Evolutionary conservation across 768 basidiomycete genomes (phyloP).

Genomic region (Pleurotus pulmonarius): DNA sequence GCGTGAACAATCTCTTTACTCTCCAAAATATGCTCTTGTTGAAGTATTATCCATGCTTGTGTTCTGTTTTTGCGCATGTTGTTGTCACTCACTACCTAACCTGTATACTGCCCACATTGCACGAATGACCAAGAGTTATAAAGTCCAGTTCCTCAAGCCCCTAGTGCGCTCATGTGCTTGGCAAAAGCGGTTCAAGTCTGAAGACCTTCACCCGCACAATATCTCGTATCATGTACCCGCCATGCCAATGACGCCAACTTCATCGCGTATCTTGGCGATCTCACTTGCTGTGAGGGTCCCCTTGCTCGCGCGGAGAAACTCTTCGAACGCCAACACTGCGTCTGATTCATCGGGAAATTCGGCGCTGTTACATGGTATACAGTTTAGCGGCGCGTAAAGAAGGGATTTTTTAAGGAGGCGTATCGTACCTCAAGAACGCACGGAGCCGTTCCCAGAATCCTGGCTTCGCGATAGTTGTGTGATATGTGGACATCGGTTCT

Average conservation of each 20-base stretch:
- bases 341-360: slow-evolving; percentile 66
- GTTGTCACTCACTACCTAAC: too few relatives aligned
- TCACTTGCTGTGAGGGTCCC: slow-evolving; percentile 77
- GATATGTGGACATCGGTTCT: slow-evolving; percentile 54
- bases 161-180: too few relatives aligned
- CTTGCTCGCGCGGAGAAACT: slow-evolving; percentile 81
- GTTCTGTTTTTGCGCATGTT: too few relatives aligned
- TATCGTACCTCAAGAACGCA: slow-evolving; percentile 52
- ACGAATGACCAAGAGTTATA: too few relatives aligned
- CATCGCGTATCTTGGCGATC: slow-evolving; percentile 89
- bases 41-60: too few relatives aligned
- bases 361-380: slow-evolving; percentile 31
- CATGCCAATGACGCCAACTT: slow-evolving; percentile 86
- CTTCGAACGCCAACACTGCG: slow-evolving; percentile 74
- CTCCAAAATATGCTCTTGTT: too few relatives aligned
- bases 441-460: slow-evolving; percentile 76
- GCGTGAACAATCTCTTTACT: too few relatives aligned
- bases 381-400: background rate
- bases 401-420: background rate
- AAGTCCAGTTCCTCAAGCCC: too few relatives aligned
- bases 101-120: too few relatives aligned
- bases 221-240: slow-evolving; percentile 54
- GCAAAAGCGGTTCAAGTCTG: too few relatives aligned
- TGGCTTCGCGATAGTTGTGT: slow-evolving; percentile 67
- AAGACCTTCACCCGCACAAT: background rate